phyloP scores from a whole-genome alignment of 805 yeast species.

The Pichia californica region DNA sequence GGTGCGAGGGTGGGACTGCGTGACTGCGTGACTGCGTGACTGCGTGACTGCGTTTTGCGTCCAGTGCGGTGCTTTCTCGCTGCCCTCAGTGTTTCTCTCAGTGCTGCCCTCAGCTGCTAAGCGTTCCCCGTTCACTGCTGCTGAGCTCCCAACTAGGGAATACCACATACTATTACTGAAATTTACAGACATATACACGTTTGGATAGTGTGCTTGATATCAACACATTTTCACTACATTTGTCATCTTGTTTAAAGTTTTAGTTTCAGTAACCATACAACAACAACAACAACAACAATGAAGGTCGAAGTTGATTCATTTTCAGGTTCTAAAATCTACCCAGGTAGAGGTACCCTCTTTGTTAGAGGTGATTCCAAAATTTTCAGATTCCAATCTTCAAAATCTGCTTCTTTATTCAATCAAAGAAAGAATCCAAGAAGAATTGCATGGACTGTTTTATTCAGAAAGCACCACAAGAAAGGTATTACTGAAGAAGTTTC shows the following conservation, averaged over 20 bases:
- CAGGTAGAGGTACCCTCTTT: constrained; percentile 99
- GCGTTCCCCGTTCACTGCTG: too few relatives aligned
- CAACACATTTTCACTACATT: too few relatives aligned
- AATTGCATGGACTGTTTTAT: constrained; percentile 98
- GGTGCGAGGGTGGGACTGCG: not conserved
- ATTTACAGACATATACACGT: too few relatives aligned
- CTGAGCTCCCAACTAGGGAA: too few relatives aligned
- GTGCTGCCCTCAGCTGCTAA: too few relatives aligned
- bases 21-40: not conserved
- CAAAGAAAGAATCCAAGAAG: constrained; percentile 99
- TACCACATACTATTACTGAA: too few relatives aligned
- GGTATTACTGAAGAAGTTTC: constrained; percentile 98
- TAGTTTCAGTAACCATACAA: constrained; percentile 2
- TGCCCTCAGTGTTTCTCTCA: too few relatives aligned
- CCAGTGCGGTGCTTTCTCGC: not conserved
- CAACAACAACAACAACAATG: constrained; percentile 38
- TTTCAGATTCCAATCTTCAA: constrained; percentile 98
- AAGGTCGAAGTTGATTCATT: constrained; percentile 99
- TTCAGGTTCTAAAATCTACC: constrained; percentile 99
- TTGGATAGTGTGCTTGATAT: too few relatives aligned
- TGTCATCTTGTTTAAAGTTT: too few relatives aligned
- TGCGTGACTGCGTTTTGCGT: not conserved
- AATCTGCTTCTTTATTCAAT: constrained; percentile 95
- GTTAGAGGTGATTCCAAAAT: constrained; percentile 99
- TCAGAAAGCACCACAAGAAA: constrained; percentile 99